phyloP scores from a whole-genome alignment of 1,284 basidiomycete species.

The Ganoderma sinense region DNA sequence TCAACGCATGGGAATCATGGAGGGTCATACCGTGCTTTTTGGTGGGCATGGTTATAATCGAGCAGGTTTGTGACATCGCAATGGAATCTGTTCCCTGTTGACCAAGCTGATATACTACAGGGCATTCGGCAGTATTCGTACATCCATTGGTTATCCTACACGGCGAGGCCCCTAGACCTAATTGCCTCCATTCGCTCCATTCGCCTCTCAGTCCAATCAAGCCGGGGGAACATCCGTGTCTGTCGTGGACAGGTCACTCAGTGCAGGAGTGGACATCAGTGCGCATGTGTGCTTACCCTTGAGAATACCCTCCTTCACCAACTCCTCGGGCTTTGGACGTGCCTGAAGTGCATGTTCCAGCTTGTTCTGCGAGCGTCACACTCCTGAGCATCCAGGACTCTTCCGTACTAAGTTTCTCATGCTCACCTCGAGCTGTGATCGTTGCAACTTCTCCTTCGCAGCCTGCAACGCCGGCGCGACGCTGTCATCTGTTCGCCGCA shows the following conservation, averaged over 20 bases:
- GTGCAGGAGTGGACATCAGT: neutral
- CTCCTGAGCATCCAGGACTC: neutral
- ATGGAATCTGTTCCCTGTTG: slow-evolving; percentile 1
- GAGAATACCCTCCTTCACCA: slow-evolving; percentile 79
- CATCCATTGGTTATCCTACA: slow-evolving; percentile 22
- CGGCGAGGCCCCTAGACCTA: slow-evolving; percentile 15
- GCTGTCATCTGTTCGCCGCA: slow-evolving; percentile 58
- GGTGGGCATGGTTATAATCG: neutral
- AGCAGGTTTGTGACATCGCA: neutral
- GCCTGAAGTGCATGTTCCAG: slow-evolving; percentile 71
- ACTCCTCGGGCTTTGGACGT: slow-evolving; percentile 72
- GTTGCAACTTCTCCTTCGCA: slow-evolving; percentile 68
- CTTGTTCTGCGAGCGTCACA: slow-evolving; percentile 58
- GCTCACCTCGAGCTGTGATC: slow-evolving; percentile 70
- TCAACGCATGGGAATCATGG: neutral
- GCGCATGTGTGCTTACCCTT: slow-evolving; percentile 28
- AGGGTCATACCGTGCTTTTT: neutral
- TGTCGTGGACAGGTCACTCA: slow-evolving; percentile 8
- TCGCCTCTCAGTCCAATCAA: slow-evolving; percentile 8
- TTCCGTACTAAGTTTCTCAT: neutral
- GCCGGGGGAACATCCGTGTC: slow-evolving; percentile 30
- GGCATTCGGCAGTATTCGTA: slow-evolving; percentile 21
- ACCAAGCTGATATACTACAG: slow-evolving; percentile 19
- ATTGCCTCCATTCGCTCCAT: slow-evolving; percentile 13
- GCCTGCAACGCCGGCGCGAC: slow-evolving; percentile 77